Evolutionary conservation across 2,329 filamentous ascomycete genomes (phyloP).

Genomic region (Mycosphaerella sp.): DNA sequence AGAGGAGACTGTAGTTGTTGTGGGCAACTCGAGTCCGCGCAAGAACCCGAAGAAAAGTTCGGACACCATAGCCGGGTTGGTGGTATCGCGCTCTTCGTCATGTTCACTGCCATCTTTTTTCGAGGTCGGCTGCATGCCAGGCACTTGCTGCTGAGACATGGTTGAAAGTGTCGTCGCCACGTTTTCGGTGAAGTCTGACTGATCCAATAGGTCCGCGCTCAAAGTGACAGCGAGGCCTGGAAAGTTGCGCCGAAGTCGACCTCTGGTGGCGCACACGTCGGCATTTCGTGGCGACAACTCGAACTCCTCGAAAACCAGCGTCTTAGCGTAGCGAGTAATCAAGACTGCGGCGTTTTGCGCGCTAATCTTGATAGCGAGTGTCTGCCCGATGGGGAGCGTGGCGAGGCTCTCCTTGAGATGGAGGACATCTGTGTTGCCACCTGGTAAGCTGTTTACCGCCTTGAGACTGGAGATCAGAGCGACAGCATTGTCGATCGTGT

Average conservation of each 20-base stretch:
- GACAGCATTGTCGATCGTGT: constrained; percentile 3
- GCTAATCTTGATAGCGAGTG: constrained; percentile 11
- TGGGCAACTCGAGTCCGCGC: constrained; percentile 43
- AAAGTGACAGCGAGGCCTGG: constrained; percentile 48
- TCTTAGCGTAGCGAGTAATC: constrained; percentile 18
- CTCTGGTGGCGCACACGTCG: constrained; percentile 47
- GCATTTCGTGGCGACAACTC: constrained; percentile 53
- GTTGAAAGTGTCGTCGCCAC: constrained; percentile 19
- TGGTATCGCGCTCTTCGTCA: constrained; percentile 53
- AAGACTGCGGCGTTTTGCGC: constrained; percentile 26
- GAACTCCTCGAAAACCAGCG: constrained; percentile 54
- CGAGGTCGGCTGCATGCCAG: constrained; percentile 20
- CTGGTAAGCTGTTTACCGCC: constrained; percentile 1
- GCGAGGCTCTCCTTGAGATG: not conserved
- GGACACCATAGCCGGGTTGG: constrained; percentile 52
- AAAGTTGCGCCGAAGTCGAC: constrained; percentile 54
- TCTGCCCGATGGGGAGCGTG: constrained; percentile 1
- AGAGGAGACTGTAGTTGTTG: constrained; percentile 30
- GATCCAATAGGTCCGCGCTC: constrained; percentile 20
- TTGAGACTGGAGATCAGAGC: not conserved
- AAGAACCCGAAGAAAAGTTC: constrained; percentile 57
- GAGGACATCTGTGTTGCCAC: not conserved
- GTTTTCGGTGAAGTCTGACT: constrained; percentile 25
- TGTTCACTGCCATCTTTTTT: constrained; percentile 48
- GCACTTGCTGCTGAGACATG: constrained; percentile 19